These are phyloP conservation scores for Gloeostereum incarnatum DNA, from an alignment of 768 basidiomycete species.

Conservation along the genomic window DNA sequence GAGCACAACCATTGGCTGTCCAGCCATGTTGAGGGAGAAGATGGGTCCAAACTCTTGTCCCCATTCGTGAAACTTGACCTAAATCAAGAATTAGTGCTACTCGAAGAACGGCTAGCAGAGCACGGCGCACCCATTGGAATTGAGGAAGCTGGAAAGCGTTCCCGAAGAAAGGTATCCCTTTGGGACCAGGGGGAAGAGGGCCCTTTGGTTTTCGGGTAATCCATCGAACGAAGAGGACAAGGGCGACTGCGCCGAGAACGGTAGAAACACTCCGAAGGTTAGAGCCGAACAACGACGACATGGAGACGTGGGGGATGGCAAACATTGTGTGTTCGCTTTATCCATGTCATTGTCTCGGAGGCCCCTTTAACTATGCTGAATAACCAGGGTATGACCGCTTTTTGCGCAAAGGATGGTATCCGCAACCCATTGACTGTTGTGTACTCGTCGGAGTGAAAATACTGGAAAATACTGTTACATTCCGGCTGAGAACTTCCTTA, in stretches of 20 bases:
- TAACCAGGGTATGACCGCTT: too few relatives aligned
- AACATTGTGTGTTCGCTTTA: too few relatives aligned
- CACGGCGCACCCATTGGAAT: background rate
- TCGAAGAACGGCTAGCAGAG: background rate
- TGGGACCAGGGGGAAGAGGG: constrained; percentile 11
- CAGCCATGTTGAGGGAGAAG: constrained; percentile 21
- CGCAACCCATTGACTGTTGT: too few relatives aligned
- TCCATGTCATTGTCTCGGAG: too few relatives aligned
- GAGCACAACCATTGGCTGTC: constrained; percentile 25
- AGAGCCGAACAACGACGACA: too few relatives aligned
- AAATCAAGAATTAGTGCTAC: constrained; percentile 1
- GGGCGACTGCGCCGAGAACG: background rate
- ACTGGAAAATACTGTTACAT: too few relatives aligned
- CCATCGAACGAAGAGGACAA: background rate
- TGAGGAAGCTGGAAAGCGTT: constrained; percentile 11
- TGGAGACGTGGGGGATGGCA: too few relatives aligned
- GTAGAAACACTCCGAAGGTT: background rate
- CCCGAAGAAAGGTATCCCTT: constrained; percentile 11
- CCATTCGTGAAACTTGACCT: constrained; percentile 11
- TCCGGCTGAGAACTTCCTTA: too few relatives aligned
- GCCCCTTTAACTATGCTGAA: too few relatives aligned
- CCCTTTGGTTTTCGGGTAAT: background rate
- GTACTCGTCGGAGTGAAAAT: too few relatives aligned
- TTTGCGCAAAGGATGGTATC: too few relatives aligned
- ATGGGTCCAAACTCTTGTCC: constrained; percentile 16